Evolutionary conservation across 1,284 basidiomycete species (phyloP), one percentile per base, ranked within the genome.

Genomic region (Leccinum angustisporum): DNA sequence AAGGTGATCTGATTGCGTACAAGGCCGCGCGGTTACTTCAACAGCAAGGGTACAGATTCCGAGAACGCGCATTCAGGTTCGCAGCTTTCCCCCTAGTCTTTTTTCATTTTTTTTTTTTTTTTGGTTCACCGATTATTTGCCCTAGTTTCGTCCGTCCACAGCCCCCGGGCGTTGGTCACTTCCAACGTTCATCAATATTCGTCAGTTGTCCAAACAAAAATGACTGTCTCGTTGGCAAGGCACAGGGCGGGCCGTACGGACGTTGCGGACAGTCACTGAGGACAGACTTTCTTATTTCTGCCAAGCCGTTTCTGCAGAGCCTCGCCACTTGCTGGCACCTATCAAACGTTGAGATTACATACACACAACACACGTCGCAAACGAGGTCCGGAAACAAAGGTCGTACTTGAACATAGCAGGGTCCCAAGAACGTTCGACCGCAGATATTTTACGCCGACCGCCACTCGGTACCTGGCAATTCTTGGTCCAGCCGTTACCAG

Each of bases 381-480:
- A 70, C 40, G 69, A 65, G 69, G 66, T 59, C 56, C 51, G 48
- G 57, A 61, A 54, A 56, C 46, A 61, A 59, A 34, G 54, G 56
- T 56, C 18, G 51, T 30, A 62, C 67, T 59, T 66, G 63, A 63
- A 72, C 69, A 80, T 62, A 77, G 66, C 57, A 76, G 27, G 27
- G 27, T 27, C 65, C 65, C 66, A 75, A 69, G 56, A 34, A 71
- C 66, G 60, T 72, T 69, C 56, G 76, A 58, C 63, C 75, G 67
- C 62, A 73, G 68, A 70, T 78, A 77, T 69, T 75, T 74, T 72
- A 80, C 75, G 65, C 78, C 56, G 77, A 73, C 61, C 75, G 74
- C 72, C 76, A 78, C 68, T 77, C 70, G n/a, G 73, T 72, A 48
- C 72, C 63, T 48, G 77, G 73, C 21, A 71, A 70, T 60, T 69